Evolutionary conservation across 306 rosid genomes (phyloP).

Genomic region (Glycine soja): DNA sequence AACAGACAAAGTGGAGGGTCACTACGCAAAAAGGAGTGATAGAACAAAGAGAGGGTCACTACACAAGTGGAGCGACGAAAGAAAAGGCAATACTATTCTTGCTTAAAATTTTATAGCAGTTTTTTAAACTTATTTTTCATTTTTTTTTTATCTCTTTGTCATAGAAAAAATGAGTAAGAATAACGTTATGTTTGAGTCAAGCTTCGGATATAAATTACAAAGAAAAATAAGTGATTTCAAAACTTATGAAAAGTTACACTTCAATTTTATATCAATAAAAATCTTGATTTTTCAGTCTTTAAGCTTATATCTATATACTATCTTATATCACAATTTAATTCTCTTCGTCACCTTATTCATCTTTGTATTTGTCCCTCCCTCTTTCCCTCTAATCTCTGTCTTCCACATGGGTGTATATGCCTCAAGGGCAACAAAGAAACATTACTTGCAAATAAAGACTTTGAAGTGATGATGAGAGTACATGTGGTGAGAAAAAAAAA

Average conservation of each 20-base stretch:
- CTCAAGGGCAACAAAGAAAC: neutral
- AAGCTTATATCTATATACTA: neutral
- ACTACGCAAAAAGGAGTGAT: neutral
- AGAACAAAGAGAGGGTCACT: neutral
- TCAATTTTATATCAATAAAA: neutral
- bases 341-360: neutral
- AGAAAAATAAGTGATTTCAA: neutral
- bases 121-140: neutral
- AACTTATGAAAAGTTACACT: neutral
- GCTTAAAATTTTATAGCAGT: neutral
- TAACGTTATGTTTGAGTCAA: neutral
- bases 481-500: neutral
- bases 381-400: neutral
- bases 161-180: neutral
- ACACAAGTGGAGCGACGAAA: neutral
- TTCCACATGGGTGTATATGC: neutral
- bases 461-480: neutral
- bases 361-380: neutral
- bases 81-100: neutral
- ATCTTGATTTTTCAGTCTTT: neutral
- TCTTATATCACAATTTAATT: neutral
- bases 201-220: neutral
- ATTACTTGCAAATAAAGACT: neutral
- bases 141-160: neutral
- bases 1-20: neutral